Base-by-base conservation (phyloP, 2,329 filamentous ascomycete genomes). In the Aureobasidium vineae region DNA sequence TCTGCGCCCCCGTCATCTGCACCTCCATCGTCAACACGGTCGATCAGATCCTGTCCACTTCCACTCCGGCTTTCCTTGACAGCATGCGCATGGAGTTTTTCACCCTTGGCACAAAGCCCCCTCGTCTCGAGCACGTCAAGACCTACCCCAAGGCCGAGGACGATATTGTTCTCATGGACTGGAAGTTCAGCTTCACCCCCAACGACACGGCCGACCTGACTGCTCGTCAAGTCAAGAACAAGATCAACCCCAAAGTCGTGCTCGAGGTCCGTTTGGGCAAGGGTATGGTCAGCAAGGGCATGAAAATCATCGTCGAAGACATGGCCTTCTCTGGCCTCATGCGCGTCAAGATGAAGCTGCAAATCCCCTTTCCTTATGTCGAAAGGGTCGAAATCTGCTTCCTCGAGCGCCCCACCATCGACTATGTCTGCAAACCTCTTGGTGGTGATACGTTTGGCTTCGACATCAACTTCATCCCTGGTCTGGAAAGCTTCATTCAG, bases 151-250 rank as follows among this genome's bases (percentile, higher is more conserved):
- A 95, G 78, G 91, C 91, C 1, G 92, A 97, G 72, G 93, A 97
- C 70, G 95, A 99, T 75, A 88, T 93, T 67, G 92, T 99, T 49
- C 86, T 98, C 74, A 99, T 99, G 95, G 95, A 99, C 77, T 99
- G 95, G 95, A 97, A 96, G 74, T 99, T 99, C 79, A 98, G 94
- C 83, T 99, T 99, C 80, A 98, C 91, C 0, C 95, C 95, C 40
- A 98, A 95, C 71, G 96, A 99, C 77, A 90, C 86, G 2, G 88
- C 90, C 71, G 95, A 99, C 77, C 87, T 99, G 85, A 99, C 95
- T 1, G 83, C 89, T 2, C 87, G 90, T 68, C 95, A 99, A 77
- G 80, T 97, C 74, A 94, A 91, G 82, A 92, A 93, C 82, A 97
- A 97, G 82, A 86, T 98, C 78, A 98, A 99, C 75, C 95, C 95